Evolutionary conservation across 371 early-diverging fungal genomes (phyloP).

Genomic region (Mucor velutinosus): DNA sequence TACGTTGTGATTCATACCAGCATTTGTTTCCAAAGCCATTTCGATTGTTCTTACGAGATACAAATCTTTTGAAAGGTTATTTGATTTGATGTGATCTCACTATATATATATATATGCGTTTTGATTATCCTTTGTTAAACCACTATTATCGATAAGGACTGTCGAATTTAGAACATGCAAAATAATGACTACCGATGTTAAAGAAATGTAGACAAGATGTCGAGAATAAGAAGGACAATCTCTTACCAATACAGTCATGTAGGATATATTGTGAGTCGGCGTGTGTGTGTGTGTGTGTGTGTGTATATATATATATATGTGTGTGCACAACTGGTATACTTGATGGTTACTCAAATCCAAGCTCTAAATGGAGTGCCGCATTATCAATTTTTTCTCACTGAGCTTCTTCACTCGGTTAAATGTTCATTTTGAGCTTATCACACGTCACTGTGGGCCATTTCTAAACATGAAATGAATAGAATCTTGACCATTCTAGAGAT

Average conservation of each 20-base stretch:
- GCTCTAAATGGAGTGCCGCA: not conserved
- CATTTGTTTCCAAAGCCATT: not conserved
- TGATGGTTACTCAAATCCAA: not conserved
- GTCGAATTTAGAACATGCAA: not conserved
- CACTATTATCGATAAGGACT: not conserved
- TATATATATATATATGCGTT: not conserved
- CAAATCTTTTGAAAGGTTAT: not conserved
- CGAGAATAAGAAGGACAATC: not conserved
- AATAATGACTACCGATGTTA: not conserved
- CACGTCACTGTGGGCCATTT: not conserved
- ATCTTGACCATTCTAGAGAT: constrained; percentile 2
- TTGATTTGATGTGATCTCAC: not conserved
- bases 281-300: not conserved
- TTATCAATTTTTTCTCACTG: not conserved
- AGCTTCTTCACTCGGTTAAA: not conserved
- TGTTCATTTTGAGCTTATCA: not conserved
- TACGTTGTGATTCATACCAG: not conserved
- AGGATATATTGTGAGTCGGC: not conserved
- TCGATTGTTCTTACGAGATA: not conserved
- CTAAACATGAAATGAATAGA: not conserved
- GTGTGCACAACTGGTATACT: too few species aligned
- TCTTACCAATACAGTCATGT: too few species aligned
- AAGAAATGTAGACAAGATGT: not conserved
- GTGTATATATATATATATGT: too few species aligned
- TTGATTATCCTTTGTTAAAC: not conserved